Percentiles rank a stretch among this genome's conserved stretches.
phyloP scores from a whole-genome alignment of 1,284 basidiomycete species.

The Calocybe gambosa region DNA sequence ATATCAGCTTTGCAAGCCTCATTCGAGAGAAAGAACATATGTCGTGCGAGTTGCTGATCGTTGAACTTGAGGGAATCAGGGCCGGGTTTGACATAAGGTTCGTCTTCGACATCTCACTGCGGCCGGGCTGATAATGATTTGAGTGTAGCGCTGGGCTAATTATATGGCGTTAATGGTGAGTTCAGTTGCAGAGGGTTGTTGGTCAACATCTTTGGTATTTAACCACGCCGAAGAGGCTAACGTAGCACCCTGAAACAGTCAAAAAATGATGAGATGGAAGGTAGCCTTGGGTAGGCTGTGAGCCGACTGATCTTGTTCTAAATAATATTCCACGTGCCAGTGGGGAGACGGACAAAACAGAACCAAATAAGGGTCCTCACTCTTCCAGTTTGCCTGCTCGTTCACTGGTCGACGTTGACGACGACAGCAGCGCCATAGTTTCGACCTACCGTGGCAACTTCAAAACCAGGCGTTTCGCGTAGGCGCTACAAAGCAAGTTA shows the following conservation, averaged over 20 bases:
- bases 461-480: not conserved
- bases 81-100: not conserved
- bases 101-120: not conserved
- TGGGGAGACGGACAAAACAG: slow-evolving; percentile 1
- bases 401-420: not conserved
- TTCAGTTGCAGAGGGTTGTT: not conserved
- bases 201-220: not conserved
- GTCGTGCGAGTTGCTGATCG: not conserved
- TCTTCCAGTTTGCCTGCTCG: not conserved
- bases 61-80: not conserved
- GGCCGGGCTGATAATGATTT: not conserved
- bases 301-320: not conserved
- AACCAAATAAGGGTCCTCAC: not conserved
- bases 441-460: slow-evolving; percentile 1
- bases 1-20: not conserved
- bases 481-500: not conserved
- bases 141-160: not conserved
- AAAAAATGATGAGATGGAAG: not conserved
- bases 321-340: slow-evolving; percentile 1
- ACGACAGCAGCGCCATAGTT: slow-evolving; percentile 6
- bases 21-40: not conserved
- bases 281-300: not conserved
- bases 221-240: not conserved
- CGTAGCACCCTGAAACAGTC: not conserved
- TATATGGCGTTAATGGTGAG: not conserved